phyloP scores from a whole-genome alignment of 192 early-diverging fungal species.

The Piromyces finnis region DNA sequence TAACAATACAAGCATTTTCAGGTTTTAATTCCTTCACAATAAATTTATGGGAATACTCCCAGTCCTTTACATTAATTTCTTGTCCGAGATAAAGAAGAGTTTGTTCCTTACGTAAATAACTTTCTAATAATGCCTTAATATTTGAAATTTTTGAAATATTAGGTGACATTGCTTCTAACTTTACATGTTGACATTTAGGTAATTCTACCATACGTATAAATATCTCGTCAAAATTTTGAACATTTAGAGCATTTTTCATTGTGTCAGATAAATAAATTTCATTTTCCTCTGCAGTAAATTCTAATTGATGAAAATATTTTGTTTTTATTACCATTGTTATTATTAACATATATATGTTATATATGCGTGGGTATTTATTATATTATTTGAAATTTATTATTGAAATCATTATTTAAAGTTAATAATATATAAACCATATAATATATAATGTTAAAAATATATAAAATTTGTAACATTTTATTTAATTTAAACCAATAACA shows the following conservation, averaged over 20 bases:
- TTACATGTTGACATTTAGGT: neutral
- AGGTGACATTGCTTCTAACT: neutral
- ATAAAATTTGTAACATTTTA: too few relatives aligned
- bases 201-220: neutral
- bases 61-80: neutral
- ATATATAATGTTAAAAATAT: too few relatives aligned
- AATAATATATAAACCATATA: too few relatives aligned
- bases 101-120: neutral
- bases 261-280: neutral
- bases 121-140: neutral
- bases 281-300: neutral
- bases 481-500: too few relatives aligned
- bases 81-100: neutral
- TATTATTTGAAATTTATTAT: too few relatives aligned
- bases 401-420: too few relatives aligned
- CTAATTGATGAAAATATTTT: too few relatives aligned
- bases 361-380: too few relatives aligned
- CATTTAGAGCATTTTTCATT: neutral
- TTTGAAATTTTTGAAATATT: neutral
- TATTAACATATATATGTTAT: too few relatives aligned
- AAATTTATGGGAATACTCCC: constrained; percentile 15
- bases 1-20: constrained; percentile 37
- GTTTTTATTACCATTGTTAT: too few relatives aligned
- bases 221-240: neutral
- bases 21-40: constrained; percentile 50